Evolutionary conservation across 2,329 filamentous ascomycete genomes (phyloP), one percentile per base, ranked within the genome.

Genomic region (Diaporthe sp.): DNA sequence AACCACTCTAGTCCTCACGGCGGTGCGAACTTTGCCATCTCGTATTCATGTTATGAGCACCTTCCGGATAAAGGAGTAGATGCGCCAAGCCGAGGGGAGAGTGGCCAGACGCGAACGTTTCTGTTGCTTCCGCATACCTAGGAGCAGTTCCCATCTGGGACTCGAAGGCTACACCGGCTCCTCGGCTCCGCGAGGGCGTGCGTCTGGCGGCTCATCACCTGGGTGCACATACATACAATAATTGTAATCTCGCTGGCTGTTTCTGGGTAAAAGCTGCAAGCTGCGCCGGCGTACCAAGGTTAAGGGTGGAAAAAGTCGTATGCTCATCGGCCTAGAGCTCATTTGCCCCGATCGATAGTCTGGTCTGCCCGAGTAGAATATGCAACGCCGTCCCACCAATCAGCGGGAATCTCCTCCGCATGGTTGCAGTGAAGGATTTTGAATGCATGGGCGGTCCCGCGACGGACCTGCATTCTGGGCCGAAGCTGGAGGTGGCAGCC

Each of bases 341-440:
- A 68, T 68, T 68, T 68, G 47, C 64, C 33, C n/a, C 47, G 47
- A 52, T 54, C 64, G 33, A 68, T 68, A 68, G 64, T 68, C n/a
- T 54, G 33, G 13, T 40, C 8, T 54, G 30, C 64, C 47, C 45
- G 47, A 7, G 3, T 54, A 40, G 22, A 54, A 19, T 25, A 22
- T 54, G 64, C 47, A 45, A 52, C 47, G 47, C 30, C 15, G 64
- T 54, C 64, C 64, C 47, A 54, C 64, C 64, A 68, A 68, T 68
- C 33, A 68, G 47, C 47, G 35, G 22, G 7, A 6, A 13, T 1
- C 19, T 2, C 4, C 64, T 52, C 64, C n/a, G 64, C 64, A 28
- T 15, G 64, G 64, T 54, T 54, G 64, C 64, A 68, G n/a, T 68
- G 64, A 40, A 68, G 64, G 64, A 68, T 68, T 68, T 38, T 38